Conservation (phyloP, 2,329 filamentous ascomycete genomes). For the Penicillium crustosum region DNA sequence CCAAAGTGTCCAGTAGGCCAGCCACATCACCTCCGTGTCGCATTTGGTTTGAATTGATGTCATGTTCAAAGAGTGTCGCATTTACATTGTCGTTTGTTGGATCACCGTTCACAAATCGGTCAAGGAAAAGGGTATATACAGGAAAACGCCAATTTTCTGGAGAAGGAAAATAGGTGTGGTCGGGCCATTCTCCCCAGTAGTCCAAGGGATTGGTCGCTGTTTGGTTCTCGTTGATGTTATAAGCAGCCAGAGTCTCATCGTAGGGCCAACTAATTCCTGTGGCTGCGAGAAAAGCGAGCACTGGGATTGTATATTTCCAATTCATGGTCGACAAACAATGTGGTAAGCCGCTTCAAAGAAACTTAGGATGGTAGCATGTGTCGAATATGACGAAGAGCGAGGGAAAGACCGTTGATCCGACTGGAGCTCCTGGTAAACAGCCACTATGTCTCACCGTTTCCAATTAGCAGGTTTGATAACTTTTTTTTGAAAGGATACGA, state of each 20-base stretch:
- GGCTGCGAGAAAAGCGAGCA: conserved; percentile 32
- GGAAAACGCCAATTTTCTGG: conserved; percentile 65
- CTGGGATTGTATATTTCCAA: conserved; percentile 28
- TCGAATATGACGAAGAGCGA: neutral
- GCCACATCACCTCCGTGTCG: conserved; percentile 62
- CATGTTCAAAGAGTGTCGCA: conserved; percentile 61
- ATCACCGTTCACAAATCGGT: conserved; percentile 65
- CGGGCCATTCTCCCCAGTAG: conserved; percentile 58
- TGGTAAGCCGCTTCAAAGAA: conserved; percentile 5
- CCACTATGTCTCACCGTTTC: neutral
- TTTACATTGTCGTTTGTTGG: conserved; percentile 65
- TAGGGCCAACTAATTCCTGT: conserved; percentile 44
- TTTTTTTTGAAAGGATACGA: neutral
- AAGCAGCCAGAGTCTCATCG: conserved; percentile 52
- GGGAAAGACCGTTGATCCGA: neutral
- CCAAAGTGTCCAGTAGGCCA: conserved; percentile 59
- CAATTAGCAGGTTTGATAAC: neutral
- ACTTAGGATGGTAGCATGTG: conserved; percentile 26
- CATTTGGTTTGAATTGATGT: conserved; percentile 61
- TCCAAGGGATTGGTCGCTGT: conserved; percentile 56
- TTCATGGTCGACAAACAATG: conserved; percentile 30
- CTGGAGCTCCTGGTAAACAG: neutral
- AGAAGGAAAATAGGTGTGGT: conserved; percentile 54
- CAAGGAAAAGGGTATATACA: conserved; percentile 64
- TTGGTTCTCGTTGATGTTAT: conserved; percentile 62